Conservation (phyloP, 2,329 filamentous ascomycete genomes). For the Aspergillus thermomutatus region DNA sequence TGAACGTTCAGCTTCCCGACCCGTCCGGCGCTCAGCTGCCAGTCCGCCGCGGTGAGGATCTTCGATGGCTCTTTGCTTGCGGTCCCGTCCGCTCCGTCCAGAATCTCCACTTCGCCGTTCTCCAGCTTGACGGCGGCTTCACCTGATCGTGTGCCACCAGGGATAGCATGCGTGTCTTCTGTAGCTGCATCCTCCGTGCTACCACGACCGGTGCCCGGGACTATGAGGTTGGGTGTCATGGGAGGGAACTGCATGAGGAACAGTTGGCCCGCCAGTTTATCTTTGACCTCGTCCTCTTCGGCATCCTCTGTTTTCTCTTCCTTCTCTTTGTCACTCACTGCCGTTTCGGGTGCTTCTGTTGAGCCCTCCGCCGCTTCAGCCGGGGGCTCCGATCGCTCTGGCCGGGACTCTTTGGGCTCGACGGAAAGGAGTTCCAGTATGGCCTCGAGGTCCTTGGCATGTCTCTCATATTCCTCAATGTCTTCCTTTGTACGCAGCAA, state of each 20-base stretch:
- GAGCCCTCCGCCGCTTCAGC: constrained; percentile 2
- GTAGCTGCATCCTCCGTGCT: constrained; percentile 8
- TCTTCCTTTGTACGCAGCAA: constrained; percentile 41
- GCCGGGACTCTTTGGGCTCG: constrained; percentile 17
- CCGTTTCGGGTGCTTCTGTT: constrained; percentile 11
- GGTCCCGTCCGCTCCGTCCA: constrained; percentile 17
- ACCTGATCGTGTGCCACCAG: constrained; percentile 3
- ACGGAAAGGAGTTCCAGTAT: constrained; percentile 37
- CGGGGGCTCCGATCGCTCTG: constrained; percentile 12
- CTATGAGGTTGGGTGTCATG: constrained; percentile 55
- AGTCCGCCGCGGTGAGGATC: constrained; percentile 40
- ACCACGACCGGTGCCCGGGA: constrained; percentile 26
- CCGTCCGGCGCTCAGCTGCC: constrained; percentile 49
- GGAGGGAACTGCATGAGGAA: constrained; percentile 65
- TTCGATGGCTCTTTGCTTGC: constrained; percentile 20
- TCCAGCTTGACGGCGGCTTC: constrained; percentile 29
- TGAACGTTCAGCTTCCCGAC: constrained; percentile 62
- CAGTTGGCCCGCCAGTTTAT: constrained; percentile 51
- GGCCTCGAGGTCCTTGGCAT: constrained; percentile 38
- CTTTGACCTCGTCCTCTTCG: constrained; percentile 31
- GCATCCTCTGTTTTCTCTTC: constrained; percentile 21
- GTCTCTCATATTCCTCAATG: constrained; percentile 41
- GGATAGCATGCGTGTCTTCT: neutral
- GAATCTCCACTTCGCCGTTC: constrained; percentile 28
- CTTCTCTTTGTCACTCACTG: constrained; percentile 12